Evolutionary conservation across 2,329 filamentous ascomycete genomes (phyloP).

Genomic region (Gaeumannomyces tritici): DNA sequence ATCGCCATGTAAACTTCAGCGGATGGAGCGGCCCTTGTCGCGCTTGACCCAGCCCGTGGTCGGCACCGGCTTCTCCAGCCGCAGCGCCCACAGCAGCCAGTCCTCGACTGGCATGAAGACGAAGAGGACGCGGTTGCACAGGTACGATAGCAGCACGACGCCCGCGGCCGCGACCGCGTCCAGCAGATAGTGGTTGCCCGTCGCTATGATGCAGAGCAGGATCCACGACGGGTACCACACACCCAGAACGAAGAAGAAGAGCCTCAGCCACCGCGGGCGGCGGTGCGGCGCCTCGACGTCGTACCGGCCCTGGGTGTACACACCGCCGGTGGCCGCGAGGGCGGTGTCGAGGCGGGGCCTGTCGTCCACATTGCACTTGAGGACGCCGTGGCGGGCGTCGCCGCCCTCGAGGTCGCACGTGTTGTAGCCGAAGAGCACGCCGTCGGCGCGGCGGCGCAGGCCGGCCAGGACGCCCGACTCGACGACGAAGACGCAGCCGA

Average conservation of each 20-base stretch:
- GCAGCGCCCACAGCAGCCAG: conserved; percentile 50
- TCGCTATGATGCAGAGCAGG: conserved; percentile 48
- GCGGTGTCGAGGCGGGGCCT: neutral
- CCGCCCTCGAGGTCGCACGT: conserved; percentile 3
- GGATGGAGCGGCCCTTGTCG: neutral
- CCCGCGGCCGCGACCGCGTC: conserved; percentile 55
- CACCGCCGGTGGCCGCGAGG: neutral
- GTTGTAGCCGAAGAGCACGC: neutral
- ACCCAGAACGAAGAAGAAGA: conserved; percentile 23
- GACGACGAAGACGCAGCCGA: conserved; percentile 42
- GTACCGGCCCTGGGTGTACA: conserved; percentile 3
- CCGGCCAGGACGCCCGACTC: conserved; percentile 37
- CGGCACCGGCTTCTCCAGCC: conserved; percentile 54
- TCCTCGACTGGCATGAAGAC: conserved; percentile 56
- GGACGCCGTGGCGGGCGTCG: neutral
- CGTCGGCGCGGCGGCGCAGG: conserved; percentile 10
- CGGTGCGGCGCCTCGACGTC: neutral
- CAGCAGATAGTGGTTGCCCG: conserved; percentile 54
- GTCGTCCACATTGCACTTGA: conserved; percentile 7
- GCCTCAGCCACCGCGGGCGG: conserved; percentile 3
- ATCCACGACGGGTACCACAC: conserved; percentile 43
- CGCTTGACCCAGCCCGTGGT: conserved; percentile 24
- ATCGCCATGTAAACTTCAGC: neutral
- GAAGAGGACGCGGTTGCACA: conserved; percentile 38
- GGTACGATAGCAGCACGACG: conserved; percentile 52